Evolutionary conservation across 768 basidiomycete genomes (phyloP), one percentile per base, ranked within the genome.

Genomic region (Pholiota microspora): DNA sequence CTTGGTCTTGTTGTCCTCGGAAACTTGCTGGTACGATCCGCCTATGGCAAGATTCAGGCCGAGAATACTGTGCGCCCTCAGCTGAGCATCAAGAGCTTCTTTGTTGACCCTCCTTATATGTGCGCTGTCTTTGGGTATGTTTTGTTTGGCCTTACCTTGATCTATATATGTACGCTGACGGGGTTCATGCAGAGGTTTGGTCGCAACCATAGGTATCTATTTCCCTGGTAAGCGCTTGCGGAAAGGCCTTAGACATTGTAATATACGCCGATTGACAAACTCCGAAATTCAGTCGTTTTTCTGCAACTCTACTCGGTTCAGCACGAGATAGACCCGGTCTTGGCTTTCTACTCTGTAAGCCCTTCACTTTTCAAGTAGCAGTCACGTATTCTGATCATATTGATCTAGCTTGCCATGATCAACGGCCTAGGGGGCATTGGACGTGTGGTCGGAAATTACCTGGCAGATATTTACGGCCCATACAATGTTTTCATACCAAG

Each of bases 311-410:
- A 75, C 57, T 68, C 78, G 2, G 67, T 76, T 13, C 52, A 71
- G 27, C 75, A 79, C 54, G 71, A 72, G 16, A 68, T 79, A 21
- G 64, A 75, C 52, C 55, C 67, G 0, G 67, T 62, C 24, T 59
- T 80, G 1, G 77, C 77, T 2, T 80, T 82, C 58, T 81, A 84
- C 59, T 70, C 75, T 2, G 80, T 81, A 49, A 32, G 73, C 62
- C 18, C 15, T 42, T n/a, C 12, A 23, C 42, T 35, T 12, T 4
- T 49, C 56, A 31, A 27, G 24, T 21, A 15, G 16, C 6, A 13
- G 23, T n/a, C 35, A 21, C 1, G 2, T 32, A 47, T 16, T 25
- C 23, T 23, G 24, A 2, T 13, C 35, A n/a, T n/a, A n/a, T n/a
- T n/a, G n/a, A n/a, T n/a, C 5, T 24, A 74, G 71, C 56, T 76